Conservation (phyloP, 129 eudicot genomes). For the Tagetes patula region DNA sequence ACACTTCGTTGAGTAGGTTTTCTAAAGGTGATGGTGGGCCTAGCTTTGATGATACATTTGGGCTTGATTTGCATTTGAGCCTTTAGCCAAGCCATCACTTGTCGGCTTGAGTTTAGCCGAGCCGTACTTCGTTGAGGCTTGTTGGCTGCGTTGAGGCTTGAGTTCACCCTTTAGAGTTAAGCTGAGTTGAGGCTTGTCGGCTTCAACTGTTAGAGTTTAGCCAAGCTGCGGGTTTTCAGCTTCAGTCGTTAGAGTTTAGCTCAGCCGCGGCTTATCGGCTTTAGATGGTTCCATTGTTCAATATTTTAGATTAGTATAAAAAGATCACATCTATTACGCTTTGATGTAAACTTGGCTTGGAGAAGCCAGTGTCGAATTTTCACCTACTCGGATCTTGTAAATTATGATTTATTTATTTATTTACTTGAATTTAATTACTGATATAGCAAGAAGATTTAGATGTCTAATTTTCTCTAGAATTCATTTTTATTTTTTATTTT, state of each 20-base stretch:
- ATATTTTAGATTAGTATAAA: conserved; percentile 16
- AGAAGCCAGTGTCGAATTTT: conserved; percentile 36
- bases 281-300: not conserved
- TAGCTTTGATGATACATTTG: conserved; percentile 60
- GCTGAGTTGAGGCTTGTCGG: too few species aligned
- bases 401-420: conserved; percentile 57
- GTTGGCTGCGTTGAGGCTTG: too few species aligned
- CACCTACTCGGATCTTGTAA: conserved; percentile 48
- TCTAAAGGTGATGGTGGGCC: conserved; percentile 67
- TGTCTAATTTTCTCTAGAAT: not conserved
- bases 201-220: too few species aligned
- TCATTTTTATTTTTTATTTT: not conserved
- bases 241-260: conserved; percentile 5
- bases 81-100: conserved; percentile 30
- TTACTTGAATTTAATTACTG: conserved; percentile 29
- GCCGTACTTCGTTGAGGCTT: too few species aligned
- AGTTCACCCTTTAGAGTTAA: too few species aligned
- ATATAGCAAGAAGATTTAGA: not conserved
- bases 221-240: conserved; percentile 29
- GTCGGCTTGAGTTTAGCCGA: too few species aligned
- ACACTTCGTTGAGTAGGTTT: conserved; percentile 64
- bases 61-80: conserved; percentile 85
- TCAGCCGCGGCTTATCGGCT: conserved; percentile 29
- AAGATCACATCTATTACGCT: conserved; percentile 10
- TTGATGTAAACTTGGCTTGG: conserved; percentile 40